Base-by-base conservation (phyloP, 495 filamentous ascomycete genomes). In the Hyaloscypha hepaticicola region DNA sequence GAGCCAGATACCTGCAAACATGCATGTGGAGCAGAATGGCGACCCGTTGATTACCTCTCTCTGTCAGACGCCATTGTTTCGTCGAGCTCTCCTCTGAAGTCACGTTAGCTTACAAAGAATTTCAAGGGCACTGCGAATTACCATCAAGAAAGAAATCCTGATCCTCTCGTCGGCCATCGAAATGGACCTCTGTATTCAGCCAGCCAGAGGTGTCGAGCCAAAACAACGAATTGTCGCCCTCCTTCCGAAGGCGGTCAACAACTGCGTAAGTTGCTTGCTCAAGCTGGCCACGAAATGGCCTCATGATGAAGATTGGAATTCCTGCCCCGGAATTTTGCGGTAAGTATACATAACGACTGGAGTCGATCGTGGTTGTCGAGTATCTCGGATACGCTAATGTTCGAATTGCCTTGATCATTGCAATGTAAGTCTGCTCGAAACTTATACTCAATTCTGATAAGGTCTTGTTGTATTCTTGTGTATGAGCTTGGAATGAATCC, bases 201-300 rank as follows among this genome's bases (percentile, higher is more conserved):
- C 77, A 77, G 22, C 76, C 76, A n/a, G 77, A 77, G 3, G 77
- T 79, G 57, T 79, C 77, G 33, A 79, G 70, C 77, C 77, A 79
- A 65, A 76, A 77, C 8, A 78, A 71, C 19, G 67, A 33, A 28
- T 62, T 71, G 50, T 77, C 77, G 6, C 76, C 76, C 7, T 76
- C 66, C 41, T 7, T 29, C 28, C 53, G 53, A 27, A 79, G 61
- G 45, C 70, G 69, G 55, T 70, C 65, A n/a, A 77, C 75, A 21
- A 72, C 71, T 26, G 70, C 65, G 56, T 76, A 73, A 11, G 74
- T 75, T 25, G 73, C 71, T 34, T 76, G 76, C 61, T 77, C 76
- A 24, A 79, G 68, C 28, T 77, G 66, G n/a, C 77, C 77, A n/a
- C 69, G 60, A 31, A 78, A 66, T 14, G 77, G 75, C 29, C 77